phyloP scores from a whole-genome alignment of 148 eudicot genomes.

The Limonium bicolor region DNA sequence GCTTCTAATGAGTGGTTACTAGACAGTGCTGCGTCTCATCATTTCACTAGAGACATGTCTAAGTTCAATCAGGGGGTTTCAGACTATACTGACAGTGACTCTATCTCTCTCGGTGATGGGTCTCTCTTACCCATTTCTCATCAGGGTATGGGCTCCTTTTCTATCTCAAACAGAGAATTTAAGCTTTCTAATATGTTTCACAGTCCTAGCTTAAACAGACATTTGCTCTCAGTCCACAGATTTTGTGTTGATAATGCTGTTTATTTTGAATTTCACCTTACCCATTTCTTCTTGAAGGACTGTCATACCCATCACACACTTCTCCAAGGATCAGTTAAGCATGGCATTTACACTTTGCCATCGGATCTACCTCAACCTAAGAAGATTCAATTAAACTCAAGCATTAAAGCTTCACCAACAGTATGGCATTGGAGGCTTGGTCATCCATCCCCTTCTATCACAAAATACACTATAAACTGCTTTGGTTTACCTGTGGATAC shows the following conservation, averaged over 20 bases:
- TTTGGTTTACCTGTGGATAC: background rate
- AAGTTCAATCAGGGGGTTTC: background rate
- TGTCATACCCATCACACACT: too few species aligned
- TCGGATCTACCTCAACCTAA: background rate
- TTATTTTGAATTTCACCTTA: too few species aligned
- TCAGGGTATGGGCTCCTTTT: too few species aligned
- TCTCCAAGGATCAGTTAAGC: too few species aligned
- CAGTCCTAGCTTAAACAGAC: too few species aligned
- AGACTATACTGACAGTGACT: background rate
- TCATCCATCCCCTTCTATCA: background rate
- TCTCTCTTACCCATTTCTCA: background rate
- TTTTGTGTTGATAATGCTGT: too few species aligned
- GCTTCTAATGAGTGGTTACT: too few species aligned
- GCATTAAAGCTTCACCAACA: background rate
- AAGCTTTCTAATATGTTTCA: too few species aligned
- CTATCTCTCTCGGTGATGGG: background rate
- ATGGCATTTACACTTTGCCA: background rate
- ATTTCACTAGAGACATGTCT: background rate
- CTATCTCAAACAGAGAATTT: too few species aligned
- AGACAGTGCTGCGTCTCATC: background rate
- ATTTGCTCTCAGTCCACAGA: too few species aligned
- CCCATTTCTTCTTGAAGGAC: too few species aligned
- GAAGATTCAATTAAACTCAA: background rate
- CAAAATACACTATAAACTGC: background rate
- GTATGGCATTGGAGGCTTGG: background rate